Conservation (phyloP, 106 monocot species). For the Dendrobium chrysotoxum region DNA sequence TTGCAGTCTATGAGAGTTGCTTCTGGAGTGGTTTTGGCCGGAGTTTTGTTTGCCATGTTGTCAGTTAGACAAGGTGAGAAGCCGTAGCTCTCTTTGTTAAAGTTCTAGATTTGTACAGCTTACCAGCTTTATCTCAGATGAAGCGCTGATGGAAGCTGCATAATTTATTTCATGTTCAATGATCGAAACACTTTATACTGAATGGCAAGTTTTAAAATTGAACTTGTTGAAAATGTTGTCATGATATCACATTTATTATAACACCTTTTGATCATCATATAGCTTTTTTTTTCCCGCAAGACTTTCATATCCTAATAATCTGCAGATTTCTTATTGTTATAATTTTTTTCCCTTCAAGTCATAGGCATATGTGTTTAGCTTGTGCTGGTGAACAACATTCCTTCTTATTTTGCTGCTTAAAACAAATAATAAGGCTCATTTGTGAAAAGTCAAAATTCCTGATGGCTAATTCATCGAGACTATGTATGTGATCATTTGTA, state of each 20-base stretch:
- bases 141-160: not conserved
- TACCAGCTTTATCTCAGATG: not conserved
- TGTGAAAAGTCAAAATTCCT: not conserved
- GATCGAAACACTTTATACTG: not conserved
- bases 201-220: not conserved
- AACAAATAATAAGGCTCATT: not conserved
- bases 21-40: constrained; percentile 41
- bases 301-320: not conserved
- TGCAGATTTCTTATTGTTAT: not conserved
- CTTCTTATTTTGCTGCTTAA: not conserved
- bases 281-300: not conserved
- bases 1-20: constrained; percentile 71
- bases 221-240: not conserved
- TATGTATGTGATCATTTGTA: too few relatives aligned
- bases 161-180: not conserved
- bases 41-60: constrained; percentile 54
- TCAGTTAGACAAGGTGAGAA: constrained; percentile 74
- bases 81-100: not conserved
- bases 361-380: not conserved
- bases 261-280: not conserved
- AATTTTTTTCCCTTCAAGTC: not conserved
- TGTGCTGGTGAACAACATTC: not conserved
- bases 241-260: not conserved
- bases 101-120: not conserved
- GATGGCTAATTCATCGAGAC: not conserved